Conservation (phyloP, 768 basidiomycete species). For the Rhodotorula diobovata region DNA sequence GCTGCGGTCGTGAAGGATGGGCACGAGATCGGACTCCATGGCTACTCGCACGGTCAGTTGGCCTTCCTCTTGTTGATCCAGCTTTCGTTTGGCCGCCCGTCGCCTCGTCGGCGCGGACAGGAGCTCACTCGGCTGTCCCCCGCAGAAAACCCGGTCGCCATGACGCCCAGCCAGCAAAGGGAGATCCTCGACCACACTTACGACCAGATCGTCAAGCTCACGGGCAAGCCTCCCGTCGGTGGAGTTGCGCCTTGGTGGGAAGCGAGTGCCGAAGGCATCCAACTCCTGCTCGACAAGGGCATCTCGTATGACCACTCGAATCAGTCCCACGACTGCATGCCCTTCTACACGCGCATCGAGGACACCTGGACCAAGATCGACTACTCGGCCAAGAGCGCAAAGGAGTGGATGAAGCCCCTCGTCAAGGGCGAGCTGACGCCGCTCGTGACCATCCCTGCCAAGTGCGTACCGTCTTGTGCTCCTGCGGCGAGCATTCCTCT, state of each 20-base stretch:
- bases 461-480: conserved; percentile 49
- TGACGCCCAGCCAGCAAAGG: too few relatives aligned
- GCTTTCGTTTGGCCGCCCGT: too few relatives aligned
- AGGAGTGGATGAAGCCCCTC: conserved; percentile 71
- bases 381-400: conserved; percentile 51
- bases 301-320: conserved; percentile 68
- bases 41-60: conserved; percentile 66
- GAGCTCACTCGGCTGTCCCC: too few relatives aligned
- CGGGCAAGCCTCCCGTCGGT: conserved; percentile 58
- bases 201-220: conserved; percentile 6
- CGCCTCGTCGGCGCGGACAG: conserved; percentile 50
- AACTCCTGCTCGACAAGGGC: conserved; percentile 64
- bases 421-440: conserved; percentile 62
- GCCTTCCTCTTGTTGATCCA: too few relatives aligned
- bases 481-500: too few relatives aligned
- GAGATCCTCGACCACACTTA: not conserved
- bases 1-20: conserved; percentile 60
- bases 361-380: conserved; percentile 72
- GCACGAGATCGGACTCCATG: conserved; percentile 57
- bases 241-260: conserved; percentile 79
- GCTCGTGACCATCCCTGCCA: conserved; percentile 49
- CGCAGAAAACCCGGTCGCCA: too few relatives aligned
- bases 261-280: conserved; percentile 58
- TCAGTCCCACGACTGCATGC: conserved; percentile 57
- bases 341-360: conserved; percentile 64